Conservation (phyloP, 345 rosid species). For the Arabidopsis suecica region DNA sequence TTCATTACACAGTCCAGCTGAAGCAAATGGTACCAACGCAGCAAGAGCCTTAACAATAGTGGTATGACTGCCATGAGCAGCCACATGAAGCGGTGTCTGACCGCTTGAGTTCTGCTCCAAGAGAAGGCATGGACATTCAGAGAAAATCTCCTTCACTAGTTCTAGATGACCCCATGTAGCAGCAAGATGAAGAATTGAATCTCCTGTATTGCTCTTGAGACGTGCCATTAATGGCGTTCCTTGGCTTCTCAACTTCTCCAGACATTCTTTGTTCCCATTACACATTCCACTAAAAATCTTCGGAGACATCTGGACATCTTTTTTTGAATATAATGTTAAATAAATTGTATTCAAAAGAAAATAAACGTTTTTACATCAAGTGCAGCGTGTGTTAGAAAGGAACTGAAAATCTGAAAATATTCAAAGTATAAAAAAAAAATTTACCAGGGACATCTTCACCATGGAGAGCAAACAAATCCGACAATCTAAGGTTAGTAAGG, state of each 20-base stretch:
- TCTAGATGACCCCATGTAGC: constrained; percentile 2
- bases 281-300: constrained; percentile 7
- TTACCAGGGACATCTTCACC: constrained; percentile 4
- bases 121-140: neutral
- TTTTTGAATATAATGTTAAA: too few species aligned
- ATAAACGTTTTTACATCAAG: too few species aligned
- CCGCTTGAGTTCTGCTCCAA: neutral
- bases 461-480: neutral
- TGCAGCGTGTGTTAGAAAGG: too few species aligned
- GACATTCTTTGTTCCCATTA: neutral
- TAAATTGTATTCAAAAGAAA: too few species aligned
- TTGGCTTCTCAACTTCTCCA: neutral
- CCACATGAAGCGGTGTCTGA: constrained; percentile 33
- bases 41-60: constrained; percentile 17
- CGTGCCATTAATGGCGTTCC: neutral
- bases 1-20: neutral
- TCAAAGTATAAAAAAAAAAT: too few species aligned
- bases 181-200: constrained; percentile 28
- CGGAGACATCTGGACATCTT: neutral
- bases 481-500: neutral
- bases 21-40: neutral
- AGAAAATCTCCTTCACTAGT: neutral
- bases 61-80: constrained; percentile 17
- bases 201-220: constrained; percentile 1
- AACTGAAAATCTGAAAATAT: too few species aligned